Conservation (phyloP, 164 flowering plant species). For the Liriodendron chinense region DNA sequence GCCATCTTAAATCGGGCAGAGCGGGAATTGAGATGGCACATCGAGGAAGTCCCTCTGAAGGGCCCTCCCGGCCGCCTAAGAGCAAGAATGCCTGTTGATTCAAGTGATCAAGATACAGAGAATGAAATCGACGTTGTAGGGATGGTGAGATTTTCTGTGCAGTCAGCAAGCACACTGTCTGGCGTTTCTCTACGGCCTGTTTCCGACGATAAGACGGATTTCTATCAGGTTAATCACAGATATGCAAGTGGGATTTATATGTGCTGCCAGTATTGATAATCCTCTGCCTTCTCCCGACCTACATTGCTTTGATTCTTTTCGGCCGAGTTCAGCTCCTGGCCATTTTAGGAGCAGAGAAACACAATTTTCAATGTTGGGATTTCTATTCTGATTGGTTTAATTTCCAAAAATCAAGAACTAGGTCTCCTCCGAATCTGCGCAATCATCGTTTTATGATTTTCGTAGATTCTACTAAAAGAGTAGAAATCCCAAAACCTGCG, state of each 20-base stretch:
- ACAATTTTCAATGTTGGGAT: too few relatives aligned
- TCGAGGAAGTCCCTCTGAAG: conserved; percentile 71
- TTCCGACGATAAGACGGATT: conserved; percentile 75
- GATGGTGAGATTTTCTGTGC: conserved; percentile 69
- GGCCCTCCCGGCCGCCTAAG: conserved; percentile 74
- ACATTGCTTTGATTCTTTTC: background rate
- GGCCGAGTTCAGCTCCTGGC: background rate
- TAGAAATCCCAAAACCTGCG: too few relatives aligned
- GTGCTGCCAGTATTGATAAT: conserved; percentile 45
- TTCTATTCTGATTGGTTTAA: too few relatives aligned
- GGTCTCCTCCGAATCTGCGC: too few relatives aligned
- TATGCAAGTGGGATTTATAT: conserved; percentile 64
- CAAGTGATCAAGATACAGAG: conserved; percentile 50
- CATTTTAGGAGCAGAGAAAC: too few relatives aligned
- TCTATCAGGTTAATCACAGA: conserved; percentile 73
- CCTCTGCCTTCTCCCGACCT: background rate
- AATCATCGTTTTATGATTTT: too few relatives aligned
- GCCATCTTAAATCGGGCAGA: conserved; percentile 81
- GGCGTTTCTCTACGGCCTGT: conserved; percentile 60
- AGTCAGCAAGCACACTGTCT: conserved; percentile 64
- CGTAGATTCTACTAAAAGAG: too few relatives aligned
- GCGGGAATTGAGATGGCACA: conserved; percentile 84
- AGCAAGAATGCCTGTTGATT: conserved; percentile 83
- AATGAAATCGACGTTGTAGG: conserved; percentile 68
- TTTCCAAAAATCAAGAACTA: too few relatives aligned